Evolutionary conservation across 495 filamentous ascomycete species (phyloP).

Genomic region (Daldinia bambusicola): DNA sequence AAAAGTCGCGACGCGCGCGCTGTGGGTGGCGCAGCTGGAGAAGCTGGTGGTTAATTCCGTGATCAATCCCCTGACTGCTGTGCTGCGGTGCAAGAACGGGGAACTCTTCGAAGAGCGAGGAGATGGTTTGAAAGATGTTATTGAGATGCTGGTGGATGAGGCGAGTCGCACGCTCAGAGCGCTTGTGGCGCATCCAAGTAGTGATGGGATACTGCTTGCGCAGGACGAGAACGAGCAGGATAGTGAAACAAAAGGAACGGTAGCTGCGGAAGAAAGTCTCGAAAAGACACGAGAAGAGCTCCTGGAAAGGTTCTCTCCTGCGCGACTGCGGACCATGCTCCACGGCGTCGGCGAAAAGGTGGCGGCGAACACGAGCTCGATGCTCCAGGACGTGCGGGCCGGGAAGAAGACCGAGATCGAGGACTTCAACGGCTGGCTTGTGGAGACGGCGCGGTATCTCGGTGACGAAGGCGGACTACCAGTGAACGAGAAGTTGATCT

Average conservation of each 20-base stretch:
- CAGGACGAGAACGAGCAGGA: background rate
- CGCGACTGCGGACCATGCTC: slow-evolving; percentile 41
- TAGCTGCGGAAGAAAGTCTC: slow-evolving; percentile 61
- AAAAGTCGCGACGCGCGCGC: slow-evolving; percentile 56
- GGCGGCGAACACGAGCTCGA: slow-evolving; percentile 74
- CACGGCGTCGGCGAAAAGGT: slow-evolving; percentile 66
- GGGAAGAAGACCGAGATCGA: slow-evolving; percentile 78
- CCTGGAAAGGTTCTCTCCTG: slow-evolving; percentile 44
- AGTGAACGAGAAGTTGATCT: slow-evolving; percentile 46
- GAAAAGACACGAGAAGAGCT: slow-evolving; percentile 66
- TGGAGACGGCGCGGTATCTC: slow-evolving; percentile 50
- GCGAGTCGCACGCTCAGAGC: slow-evolving; percentile 66
- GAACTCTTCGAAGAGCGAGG: slow-evolving; percentile 69
- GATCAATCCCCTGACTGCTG: slow-evolving; percentile 82
- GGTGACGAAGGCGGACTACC: slow-evolving; percentile 37
- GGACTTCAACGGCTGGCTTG: slow-evolving; percentile 87
- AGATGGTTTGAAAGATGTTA: slow-evolving; percentile 63
- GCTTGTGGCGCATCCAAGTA: slow-evolving; percentile 46
- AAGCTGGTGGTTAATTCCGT: slow-evolving; percentile 81
- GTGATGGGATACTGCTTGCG: slow-evolving; percentile 37
- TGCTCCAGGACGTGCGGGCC: slow-evolving; percentile 78
- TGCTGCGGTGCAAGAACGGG: slow-evolving; percentile 79
- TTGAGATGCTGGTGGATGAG: slow-evolving; percentile 70
- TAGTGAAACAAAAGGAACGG: background rate
- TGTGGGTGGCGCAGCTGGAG: slow-evolving; percentile 61